Evolutionary conservation across 768 basidiomycete species (phyloP), one percentile per base, ranked within the genome.

Genomic region (Rhizopogon sp.): DNA sequence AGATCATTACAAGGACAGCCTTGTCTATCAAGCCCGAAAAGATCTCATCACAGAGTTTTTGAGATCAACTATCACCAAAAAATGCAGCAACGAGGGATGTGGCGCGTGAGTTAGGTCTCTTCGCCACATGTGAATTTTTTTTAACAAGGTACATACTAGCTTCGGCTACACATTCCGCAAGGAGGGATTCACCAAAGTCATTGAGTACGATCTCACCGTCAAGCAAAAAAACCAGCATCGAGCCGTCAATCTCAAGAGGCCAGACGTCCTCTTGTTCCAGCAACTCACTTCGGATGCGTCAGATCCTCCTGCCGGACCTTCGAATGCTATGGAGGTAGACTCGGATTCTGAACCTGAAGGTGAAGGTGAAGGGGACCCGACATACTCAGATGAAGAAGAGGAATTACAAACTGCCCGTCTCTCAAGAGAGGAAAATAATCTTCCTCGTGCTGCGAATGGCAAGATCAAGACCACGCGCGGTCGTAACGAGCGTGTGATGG

Each of bases 111-210:
- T 81, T n/a, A 43, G 39, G 39, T 59, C 33, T 45, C 44, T 56
- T 31, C 22, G 20, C 16, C n/a, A 28, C 22, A 17, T 50, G 58
- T 52, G 16, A 44, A 22, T 17, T 37, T 40, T n/a, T 37, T 62
- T 42, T 22, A 29, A 55, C 39, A 20, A 39, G 7, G 59, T 39
- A 11, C 39, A 59, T 39, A 13, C 39, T 47, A 95, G 93, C 29
- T 71, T 79, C 61, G 85, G 81, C 2, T 94, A 91, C 67, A 92
- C 93, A 0, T 93, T 90, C 72, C 87, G 95, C 52, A 98, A 93
- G 70, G 97, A 99, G 65, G 93, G 91, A 0, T 79, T 90, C 69
- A 92, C 89, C 50, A 98, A 98, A 73, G 80, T 99, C 53, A 87
- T 98, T 66, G 94, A 98, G 73, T 91, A 92, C 65, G 94, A 95